Conservation (phyloP, 176 grass and related monocot genomes). For the Guadua angustifolia region DNA sequence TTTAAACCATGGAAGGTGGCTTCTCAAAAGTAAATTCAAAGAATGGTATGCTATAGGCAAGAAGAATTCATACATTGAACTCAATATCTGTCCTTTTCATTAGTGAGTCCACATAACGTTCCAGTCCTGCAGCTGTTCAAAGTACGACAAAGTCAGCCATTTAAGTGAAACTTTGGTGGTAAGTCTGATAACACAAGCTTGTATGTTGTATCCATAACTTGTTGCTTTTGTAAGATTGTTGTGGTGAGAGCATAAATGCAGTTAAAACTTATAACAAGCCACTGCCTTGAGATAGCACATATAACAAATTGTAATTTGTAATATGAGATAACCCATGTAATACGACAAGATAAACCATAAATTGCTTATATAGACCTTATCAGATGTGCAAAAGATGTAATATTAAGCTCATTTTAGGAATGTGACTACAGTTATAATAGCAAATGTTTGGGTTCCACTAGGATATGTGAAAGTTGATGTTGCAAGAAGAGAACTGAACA, state of each 20-base stretch:
- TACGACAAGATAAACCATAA: conserved; percentile 25
- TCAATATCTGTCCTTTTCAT: conserved; percentile 73
- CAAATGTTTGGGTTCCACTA: background rate
- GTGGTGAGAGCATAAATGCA: background rate
- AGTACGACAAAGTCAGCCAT: conserved; percentile 44
- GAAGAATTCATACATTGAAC: conserved; percentile 68
- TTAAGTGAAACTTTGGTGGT: conserved; percentile 17
- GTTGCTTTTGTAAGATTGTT: background rate
- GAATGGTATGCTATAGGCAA: conserved; percentile 30
- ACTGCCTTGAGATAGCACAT: background rate
- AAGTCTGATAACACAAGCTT: no score
- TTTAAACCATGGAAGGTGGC: background rate
- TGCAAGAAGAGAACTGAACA: background rate
- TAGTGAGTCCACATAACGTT: conserved; percentile 71
- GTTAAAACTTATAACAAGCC: background rate
- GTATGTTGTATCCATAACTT: background rate
- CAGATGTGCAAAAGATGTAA: background rate
- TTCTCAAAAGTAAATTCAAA: background rate
- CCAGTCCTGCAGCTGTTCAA: conserved; percentile 88
- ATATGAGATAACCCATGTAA: conserved; percentile 19
- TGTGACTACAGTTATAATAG: background rate
- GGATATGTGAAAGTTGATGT: background rate
- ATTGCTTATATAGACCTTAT: conserved; percentile 1
- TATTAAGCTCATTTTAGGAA: conserved; percentile 25
- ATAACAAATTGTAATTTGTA: background rate